Conservation (phyloP, 768 basidiomycete species). For the Suillus ampliporus region DNA sequence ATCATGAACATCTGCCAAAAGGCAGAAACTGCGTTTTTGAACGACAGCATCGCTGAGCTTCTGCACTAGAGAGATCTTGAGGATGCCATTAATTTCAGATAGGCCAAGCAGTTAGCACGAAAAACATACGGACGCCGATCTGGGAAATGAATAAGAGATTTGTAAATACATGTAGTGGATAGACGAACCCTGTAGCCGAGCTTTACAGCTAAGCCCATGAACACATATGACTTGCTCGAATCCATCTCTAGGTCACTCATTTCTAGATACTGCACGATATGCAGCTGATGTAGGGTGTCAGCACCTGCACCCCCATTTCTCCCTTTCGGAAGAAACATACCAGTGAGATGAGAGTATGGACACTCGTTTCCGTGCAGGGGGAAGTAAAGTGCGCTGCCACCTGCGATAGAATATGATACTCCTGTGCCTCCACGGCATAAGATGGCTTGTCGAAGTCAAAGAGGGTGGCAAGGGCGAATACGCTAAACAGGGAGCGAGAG, state of each 20-base stretch:
- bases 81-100: neutral
- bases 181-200: conserved; percentile 64
- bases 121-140: conserved; percentile 59
- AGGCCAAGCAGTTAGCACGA: neutral
- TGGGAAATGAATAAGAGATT: conserved; percentile 22
- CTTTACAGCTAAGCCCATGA: conserved; percentile 63
- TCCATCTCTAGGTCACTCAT: conserved; percentile 56
- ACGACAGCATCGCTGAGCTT: conserved; percentile 51
- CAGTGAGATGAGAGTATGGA: conserved; percentile 58
- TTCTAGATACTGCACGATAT: conserved; percentile 56
- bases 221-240: conserved; percentile 57
- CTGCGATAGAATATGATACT: conserved; percentile 66
- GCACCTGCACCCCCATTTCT: conserved; percentile 14
- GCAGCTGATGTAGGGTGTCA: conserved; percentile 35
- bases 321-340: conserved; percentile 45
- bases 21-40: conserved; percentile 55
- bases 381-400: conserved; percentile 57
- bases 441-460: conserved; percentile 58
- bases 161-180: neutral
- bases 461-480: conserved; percentile 70
- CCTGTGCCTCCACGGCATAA: conserved; percentile 58
- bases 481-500: conserved; percentile 66
- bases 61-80: conserved; percentile 65
- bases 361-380: conserved; percentile 52
- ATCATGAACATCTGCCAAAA: conserved; percentile 74